Base-by-base conservation (phyloP, 225 moss, liverwort and hornwort species). In the Polytrichum commune region DNA sequence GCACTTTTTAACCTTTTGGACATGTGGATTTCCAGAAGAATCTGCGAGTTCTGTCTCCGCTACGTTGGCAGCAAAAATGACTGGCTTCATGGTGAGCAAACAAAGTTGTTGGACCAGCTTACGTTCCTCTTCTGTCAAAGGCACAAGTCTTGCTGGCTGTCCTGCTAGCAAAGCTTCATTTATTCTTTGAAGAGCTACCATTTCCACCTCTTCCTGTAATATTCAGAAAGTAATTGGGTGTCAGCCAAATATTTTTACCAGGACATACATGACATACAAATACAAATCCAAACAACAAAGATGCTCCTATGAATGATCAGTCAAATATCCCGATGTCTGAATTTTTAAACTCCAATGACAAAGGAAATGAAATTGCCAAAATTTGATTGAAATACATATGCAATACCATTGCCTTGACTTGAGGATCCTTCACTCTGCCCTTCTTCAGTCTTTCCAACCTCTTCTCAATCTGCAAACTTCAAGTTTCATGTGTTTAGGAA, bases 41-140 rank as follows among this genome's bases (percentile, higher is more conserved):
- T 98, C 92, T 25, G 91, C 94, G 27, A 98, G 85, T 56, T 98
- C 94, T 38, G 86, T 74, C 70, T 98, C 97, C 3, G 91, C 88
- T 38, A 98, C 97, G 78, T 98, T 98, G 68, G 94, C 97, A 68
- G 94, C 97, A 72, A 94, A 95, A 54, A 98, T 91, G 66, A 94
- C 82, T 29, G 97, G 97, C 67, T 98, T 98, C 97, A 98, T 98
- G n/a, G 97, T 95, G 53, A 98, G 91, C 76, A 98, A 79, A 76
- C 92, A 94, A 38, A 94, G 82, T 65, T 94, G 94, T 60, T 92
- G 84, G 27, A 93, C 74, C 56, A 87, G 18, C 74, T 92, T 94
- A 57, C 64, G 82, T 81, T 98, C 97, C 64, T 94, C 94, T 26
- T 91, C 92, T 63, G 80, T 73, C 23, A 98, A 85, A 27, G 92